phyloP scores from a whole-genome alignment of 768 basidiomycete species.

The Boletus tomentosulus region DNA sequence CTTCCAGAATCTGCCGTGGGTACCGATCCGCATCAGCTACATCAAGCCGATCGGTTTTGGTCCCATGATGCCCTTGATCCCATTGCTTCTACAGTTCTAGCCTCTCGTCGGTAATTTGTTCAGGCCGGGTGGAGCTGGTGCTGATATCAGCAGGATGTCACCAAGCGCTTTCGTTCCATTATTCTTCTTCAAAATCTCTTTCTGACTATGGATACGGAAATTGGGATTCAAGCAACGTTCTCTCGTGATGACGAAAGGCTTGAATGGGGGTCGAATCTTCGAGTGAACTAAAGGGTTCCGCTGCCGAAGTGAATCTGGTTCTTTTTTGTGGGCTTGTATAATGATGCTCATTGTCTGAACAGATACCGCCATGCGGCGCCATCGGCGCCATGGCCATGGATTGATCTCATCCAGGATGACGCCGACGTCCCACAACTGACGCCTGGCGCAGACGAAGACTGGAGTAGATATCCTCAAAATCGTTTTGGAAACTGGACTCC shows the following conservation, averaged over 20 bases:
- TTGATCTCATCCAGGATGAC: slow-evolving; percentile 30
- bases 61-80: too few species aligned
- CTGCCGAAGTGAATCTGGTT: slow-evolving; percentile 19
- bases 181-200: too few species aligned
- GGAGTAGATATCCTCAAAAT: slow-evolving; percentile 45
- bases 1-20: too few species aligned
- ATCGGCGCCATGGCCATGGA: slow-evolving; percentile 41
- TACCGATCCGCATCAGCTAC: too few species aligned
- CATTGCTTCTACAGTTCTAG: too few species aligned
- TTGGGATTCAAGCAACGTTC: too few species aligned
- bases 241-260: neutral
- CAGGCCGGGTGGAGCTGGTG: too few species aligned
- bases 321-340: neutral
- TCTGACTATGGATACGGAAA: too few species aligned
- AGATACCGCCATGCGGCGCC: slow-evolving; percentile 38
- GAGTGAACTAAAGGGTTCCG: slow-evolving; percentile 11
- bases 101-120: too few species aligned
- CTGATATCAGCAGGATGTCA: too few species aligned
- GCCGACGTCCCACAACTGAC: slow-evolving; percentile 9
- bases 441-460: slow-evolving; percentile 4
- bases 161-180: too few species aligned
- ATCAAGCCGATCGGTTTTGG: too few species aligned
- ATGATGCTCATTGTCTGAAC: slow-evolving; percentile 15
- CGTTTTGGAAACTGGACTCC: slow-evolving; percentile 52
- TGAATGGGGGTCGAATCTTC: slow-evolving; percentile 2